Base-by-base conservation (phyloP, 352 stramenopile species). In the Blastocystis sp. region DNA sequence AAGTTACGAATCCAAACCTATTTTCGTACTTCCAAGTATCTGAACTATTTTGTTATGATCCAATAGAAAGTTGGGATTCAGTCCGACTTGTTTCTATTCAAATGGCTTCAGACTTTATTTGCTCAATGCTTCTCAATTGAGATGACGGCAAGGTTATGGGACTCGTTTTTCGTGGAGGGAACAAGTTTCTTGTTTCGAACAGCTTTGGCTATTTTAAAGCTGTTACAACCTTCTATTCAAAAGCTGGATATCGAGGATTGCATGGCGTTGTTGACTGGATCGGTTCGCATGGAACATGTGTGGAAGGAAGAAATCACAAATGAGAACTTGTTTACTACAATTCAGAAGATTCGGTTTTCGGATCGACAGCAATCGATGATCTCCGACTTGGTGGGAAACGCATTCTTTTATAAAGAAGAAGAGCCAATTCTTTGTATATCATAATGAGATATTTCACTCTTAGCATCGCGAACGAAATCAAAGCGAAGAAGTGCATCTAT, bases 91-190 rank as follows among this genome's bases (percentile, higher is more conserved):
- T 88, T 70, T 47, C 43, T 88, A 0, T 88, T 76, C 53, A 73
- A 73, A 43, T 88, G 76, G 76, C 24, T 88, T 13, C 76, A 88
- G 39, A 59, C 59, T 20, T 43, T 88, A 20, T 88, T 88, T 39
- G 43, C 64, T 11, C 59, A 88, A 24, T 73, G 59, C 20, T 88
- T 88, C 59, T n/a, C 76, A 3, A 76, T 88, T 34, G 64, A 88
- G 8, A 62, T 78, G 4, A 41, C 43, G n/a, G 41, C 59, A 20
- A 13, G 64, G 24, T n/a, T 88, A 24, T 88, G 76, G 76, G 76
- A 88, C n/a, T 30, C 20, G 11, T 88, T 88, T 56, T 78, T 88
- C n/a, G 43, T 75, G 20, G 76, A 88, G 45, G 76, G 76, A 56
- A 88, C 76, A 9, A 18, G 20, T 5, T 73, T 88, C 59, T 39